Conservation (phyloP, 2,329 filamentous ascomycete species). For the Apiospora sp. region DNA sequence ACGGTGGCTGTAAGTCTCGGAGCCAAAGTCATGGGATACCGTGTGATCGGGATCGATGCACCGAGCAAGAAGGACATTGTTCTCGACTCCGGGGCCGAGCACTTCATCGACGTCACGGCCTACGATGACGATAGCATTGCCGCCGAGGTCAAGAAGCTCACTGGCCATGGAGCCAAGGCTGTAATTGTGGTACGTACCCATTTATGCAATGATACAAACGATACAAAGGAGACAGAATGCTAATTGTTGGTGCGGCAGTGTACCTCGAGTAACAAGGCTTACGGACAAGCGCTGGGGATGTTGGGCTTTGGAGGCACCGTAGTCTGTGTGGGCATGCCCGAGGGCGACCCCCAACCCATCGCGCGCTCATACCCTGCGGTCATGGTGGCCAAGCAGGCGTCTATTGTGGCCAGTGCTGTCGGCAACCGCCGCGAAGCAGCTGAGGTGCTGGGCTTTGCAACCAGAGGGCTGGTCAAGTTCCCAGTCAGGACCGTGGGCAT, state of each 20-base stretch:
- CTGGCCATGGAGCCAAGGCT: slow-evolving; percentile 66
- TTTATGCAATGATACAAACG: not conserved
- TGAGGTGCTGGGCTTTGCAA: slow-evolving; percentile 56
- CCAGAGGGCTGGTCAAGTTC: slow-evolving; percentile 54
- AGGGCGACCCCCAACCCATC: slow-evolving; percentile 53
- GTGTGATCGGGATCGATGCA: slow-evolving; percentile 72
- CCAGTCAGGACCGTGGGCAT: slow-evolving; percentile 54
- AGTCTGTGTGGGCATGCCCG: slow-evolving; percentile 60
- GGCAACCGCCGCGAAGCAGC: slow-evolving; percentile 59
- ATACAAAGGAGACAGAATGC: not conserved
- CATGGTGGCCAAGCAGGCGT: slow-evolving; percentile 51
- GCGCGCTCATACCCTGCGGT: slow-evolving; percentile 50
- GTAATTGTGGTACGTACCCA: slow-evolving; percentile 42
- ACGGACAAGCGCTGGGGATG: slow-evolving; percentile 55
- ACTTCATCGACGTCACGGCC: slow-evolving; percentile 68
- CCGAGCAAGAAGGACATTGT: slow-evolving; percentile 66
- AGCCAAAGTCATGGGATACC: slow-evolving; percentile 61
- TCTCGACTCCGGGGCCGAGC: slow-evolving; percentile 68
- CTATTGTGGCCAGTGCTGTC: slow-evolving; percentile 58
- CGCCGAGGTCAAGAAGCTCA: slow-evolving; percentile 63
- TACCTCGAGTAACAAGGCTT: slow-evolving; percentile 57
- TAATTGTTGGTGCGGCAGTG: slow-evolving; percentile 53
- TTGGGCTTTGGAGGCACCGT: slow-evolving; percentile 58
- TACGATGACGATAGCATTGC: slow-evolving; percentile 56
- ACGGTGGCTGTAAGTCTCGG: slow-evolving; percentile 51